These are phyloP conservation scores for Phytopythium cucurbitacearum DNA, from an alignment of 352 stramenopile genomes.

Conservation along the genomic window DNA sequence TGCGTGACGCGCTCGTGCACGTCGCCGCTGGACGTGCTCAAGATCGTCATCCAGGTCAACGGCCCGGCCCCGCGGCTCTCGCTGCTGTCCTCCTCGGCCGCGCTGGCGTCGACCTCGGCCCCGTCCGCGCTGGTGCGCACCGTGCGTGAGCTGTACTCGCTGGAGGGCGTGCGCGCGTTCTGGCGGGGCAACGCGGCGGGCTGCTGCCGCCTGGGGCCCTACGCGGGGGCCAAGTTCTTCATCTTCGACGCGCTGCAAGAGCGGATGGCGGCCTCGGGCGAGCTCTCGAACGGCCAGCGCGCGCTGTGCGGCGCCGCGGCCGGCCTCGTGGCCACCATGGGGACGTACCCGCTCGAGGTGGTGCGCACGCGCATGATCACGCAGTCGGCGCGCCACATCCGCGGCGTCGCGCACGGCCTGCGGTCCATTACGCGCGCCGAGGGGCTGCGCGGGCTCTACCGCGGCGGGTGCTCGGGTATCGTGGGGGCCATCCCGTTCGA, in stretches of 20 bases:
- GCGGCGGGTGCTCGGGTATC: slow-evolving; percentile 56
- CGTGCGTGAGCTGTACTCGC: slow-evolving; percentile 51
- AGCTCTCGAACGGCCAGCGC: slow-evolving; percentile 46
- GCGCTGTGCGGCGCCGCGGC: slow-evolving; percentile 53
- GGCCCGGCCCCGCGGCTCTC: slow-evolving; percentile 11
- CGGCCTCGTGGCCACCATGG: slow-evolving; percentile 66
- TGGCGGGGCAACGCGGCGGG: slow-evolving; percentile 75
- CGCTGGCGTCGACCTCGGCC: slow-evolving; percentile 17
- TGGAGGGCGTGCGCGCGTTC: slow-evolving; percentile 69
- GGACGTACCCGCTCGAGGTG: slow-evolving; percentile 78
- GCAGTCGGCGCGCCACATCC: slow-evolving; percentile 44
- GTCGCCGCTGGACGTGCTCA: slow-evolving; percentile 78
- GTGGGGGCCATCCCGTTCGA: slow-evolving; percentile 76
- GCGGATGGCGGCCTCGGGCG: slow-evolving; percentile 10
- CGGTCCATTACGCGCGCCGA: slow-evolving; percentile 56
- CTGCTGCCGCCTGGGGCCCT: slow-evolving; percentile 72
- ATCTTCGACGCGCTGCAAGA: slow-evolving; percentile 67
- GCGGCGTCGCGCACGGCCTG: slow-evolving; percentile 52
- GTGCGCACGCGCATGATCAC: slow-evolving; percentile 80
- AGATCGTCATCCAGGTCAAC: slow-evolving; percentile 84
- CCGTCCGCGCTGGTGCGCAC: slow-evolving; percentile 36
- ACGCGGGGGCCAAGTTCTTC: slow-evolving; percentile 81
- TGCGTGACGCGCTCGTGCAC: slow-evolving; percentile 81
- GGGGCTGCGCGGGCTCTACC: slow-evolving; percentile 69
- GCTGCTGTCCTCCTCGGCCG: slow-evolving; percentile 3